phyloP scores from a whole-genome alignment of 1,284 basidiomycete genomes.

The Cutaneotrichosporon sp. region DNA sequence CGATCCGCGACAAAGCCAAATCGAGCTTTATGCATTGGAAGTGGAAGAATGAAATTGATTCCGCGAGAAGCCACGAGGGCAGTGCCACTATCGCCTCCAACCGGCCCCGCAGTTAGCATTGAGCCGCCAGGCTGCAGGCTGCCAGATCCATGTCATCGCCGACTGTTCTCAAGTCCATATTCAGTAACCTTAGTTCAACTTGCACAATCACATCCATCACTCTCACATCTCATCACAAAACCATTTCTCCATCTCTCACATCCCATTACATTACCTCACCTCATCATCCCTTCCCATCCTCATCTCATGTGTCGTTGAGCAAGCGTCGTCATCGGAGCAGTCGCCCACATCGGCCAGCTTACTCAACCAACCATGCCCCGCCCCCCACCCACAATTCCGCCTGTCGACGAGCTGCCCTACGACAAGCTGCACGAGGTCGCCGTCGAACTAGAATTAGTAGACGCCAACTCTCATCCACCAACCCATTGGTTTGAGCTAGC shows the following conservation, averaged over 20 bases:
- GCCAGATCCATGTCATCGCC: too few species aligned
- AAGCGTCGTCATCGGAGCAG: background rate
- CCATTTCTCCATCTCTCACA: background rate
- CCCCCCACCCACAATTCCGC: slow-evolving; percentile 11
- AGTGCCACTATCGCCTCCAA: too few species aligned
- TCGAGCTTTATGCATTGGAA: too few species aligned
- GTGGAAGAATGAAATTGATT: too few species aligned
- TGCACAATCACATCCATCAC: background rate
- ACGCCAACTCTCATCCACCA: slow-evolving; percentile 29
- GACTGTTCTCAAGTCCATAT: too few species aligned
- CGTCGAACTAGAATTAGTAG: slow-evolving; percentile 28
- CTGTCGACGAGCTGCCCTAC: slow-evolving; percentile 4
- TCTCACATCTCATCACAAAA: background rate
- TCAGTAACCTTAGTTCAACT: too few species aligned
- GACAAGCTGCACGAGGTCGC: slow-evolving; percentile 11
- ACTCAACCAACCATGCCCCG: slow-evolving; percentile 13
- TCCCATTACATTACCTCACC: background rate
- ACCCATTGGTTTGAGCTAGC: slow-evolving; percentile 49
- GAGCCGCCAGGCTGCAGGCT: too few species aligned
- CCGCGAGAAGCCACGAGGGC: too few species aligned
- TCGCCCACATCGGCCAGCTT: background rate
- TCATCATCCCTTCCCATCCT: background rate
- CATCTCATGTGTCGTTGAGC: slow-evolving; percentile 4
- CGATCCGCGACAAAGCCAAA: too few species aligned
- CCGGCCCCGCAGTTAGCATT: too few species aligned